These are phyloP conservation scores for Umbelopsis sp. DNA, from an alignment of 192 early-diverging fungal genomes.

Conservation along the genomic window DNA sequence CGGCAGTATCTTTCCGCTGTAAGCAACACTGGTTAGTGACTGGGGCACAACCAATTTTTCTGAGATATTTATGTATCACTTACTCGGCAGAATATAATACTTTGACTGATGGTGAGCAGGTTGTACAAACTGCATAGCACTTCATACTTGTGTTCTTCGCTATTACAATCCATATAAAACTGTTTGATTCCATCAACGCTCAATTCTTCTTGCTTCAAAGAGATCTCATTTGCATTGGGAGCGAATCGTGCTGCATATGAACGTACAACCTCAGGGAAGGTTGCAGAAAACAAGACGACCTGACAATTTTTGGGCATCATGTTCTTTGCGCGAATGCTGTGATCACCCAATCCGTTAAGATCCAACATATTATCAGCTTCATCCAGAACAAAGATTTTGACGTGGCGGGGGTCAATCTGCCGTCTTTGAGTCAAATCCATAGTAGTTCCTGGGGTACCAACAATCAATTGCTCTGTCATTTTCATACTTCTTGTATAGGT, in stretches of 20 bases:
- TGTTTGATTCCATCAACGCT: conserved; percentile 95
- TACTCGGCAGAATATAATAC: conserved; percentile 93
- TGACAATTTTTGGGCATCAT: conserved; percentile 75
- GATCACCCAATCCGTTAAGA: conserved; percentile 83
- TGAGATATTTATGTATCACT: background rate
- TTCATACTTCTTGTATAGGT: conserved; percentile 51
- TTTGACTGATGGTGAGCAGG: conserved; percentile 91
- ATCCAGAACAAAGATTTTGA: conserved; percentile 91
- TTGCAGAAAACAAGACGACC: conserved; percentile 94
- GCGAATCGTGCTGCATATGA: conserved; percentile 82
- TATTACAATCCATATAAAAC: conserved; percentile 94
- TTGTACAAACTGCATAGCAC: conserved; percentile 72
- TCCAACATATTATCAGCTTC: conserved; percentile 99
- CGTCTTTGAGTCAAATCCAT: conserved; percentile 70
- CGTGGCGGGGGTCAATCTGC: conserved; percentile 57
- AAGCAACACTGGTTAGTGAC: background rate
- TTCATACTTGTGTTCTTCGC: conserved; percentile 79
- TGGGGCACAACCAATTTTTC: background rate
- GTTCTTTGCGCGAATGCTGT: conserved; percentile 75
- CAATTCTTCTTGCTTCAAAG: conserved; percentile 83
- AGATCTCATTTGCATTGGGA: conserved; percentile 84
- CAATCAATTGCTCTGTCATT: conserved; percentile 79
- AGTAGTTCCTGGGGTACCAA: conserved; percentile 96
- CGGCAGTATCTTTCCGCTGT: conserved; percentile 77
- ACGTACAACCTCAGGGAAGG: conserved; percentile 81